Evolutionary conservation across 768 basidiomycete genomes (phyloP).

Genomic region (Leccinum disarticulatum): DNA sequence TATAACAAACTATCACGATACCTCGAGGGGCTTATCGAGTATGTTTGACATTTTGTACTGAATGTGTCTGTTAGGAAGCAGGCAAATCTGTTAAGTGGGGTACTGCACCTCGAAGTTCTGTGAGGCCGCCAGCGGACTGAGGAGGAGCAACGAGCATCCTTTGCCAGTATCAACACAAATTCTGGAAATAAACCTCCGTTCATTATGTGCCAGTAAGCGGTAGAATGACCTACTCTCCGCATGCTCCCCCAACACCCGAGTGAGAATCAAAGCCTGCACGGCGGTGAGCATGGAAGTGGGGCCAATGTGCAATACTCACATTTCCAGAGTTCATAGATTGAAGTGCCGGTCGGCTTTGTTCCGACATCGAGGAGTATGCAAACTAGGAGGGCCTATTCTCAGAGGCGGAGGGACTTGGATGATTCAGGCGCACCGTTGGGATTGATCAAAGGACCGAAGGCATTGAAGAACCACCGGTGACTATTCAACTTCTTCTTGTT

Average conservation of each 20-base stretch:
- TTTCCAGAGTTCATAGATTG: slow-evolving; percentile 97
- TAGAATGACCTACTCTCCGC: slow-evolving; percentile 70
- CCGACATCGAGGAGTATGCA: slow-evolving; percentile 93
- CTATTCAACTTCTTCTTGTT: slow-evolving; percentile 98
- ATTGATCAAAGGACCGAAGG: slow-evolving; percentile 82
- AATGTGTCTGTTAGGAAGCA: slow-evolving; percentile 1
- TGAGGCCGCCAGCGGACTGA: slow-evolving; percentile 81
- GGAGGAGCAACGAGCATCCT: slow-evolving; percentile 68
- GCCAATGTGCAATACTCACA: slow-evolving; percentile 38
- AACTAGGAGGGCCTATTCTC: slow-evolving; percentile 42
- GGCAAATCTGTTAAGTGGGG: not conserved
- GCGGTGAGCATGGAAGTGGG: slow-evolving; percentile 4
- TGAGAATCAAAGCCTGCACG: slow-evolving; percentile 72
- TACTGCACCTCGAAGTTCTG: slow-evolving; percentile 84
- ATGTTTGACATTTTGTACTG: slow-evolving; percentile 96
- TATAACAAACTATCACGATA: slow-evolving; percentile 34
- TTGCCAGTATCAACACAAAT: slow-evolving; percentile 82
- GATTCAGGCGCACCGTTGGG: slow-evolving; percentile 62
- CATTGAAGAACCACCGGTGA: slow-evolving; percentile 98
- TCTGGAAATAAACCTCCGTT: slow-evolving; percentile 34
- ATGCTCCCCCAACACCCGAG: slow-evolving; percentile 86
- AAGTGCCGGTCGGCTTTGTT: slow-evolving; percentile 91
- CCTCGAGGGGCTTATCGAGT: slow-evolving; percentile 92
- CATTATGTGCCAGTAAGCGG: not conserved
- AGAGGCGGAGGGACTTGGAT: not conserved